phyloP scores from a whole-genome alignment of 768 basidiomycete genomes.

The Lepiota venenata region DNA sequence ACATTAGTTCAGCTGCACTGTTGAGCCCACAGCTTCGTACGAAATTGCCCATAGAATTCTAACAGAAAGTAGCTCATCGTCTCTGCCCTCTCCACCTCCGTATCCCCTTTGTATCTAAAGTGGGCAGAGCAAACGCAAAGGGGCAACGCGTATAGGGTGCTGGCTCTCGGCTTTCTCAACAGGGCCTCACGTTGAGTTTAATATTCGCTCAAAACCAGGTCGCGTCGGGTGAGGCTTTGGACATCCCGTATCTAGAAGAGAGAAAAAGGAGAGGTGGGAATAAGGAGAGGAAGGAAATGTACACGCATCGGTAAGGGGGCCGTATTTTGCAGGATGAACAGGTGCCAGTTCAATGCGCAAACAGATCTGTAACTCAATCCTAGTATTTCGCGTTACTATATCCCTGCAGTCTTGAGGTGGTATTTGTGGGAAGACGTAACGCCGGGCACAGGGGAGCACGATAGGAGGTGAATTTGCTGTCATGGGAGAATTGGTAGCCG shows the following conservation, averaged over 20 bases:
- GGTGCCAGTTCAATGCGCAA: background rate
- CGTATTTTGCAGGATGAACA: background rate
- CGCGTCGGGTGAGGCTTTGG: background rate
- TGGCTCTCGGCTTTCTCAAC: no score
- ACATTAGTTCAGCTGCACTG: no score
- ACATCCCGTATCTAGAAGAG: background rate
- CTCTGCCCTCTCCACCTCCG: slow-evolving; percentile 6
- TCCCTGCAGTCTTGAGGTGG: no score
- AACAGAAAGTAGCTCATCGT: background rate
- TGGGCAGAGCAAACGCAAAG: no score
- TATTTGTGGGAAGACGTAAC: background rate
- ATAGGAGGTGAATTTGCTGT: no score
- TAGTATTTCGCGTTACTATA: background rate
- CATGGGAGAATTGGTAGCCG: background rate
- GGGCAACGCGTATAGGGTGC: no score
- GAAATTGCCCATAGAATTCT: slow-evolving; percentile 3
- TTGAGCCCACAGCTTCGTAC: no score
- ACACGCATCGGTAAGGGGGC: background rate
- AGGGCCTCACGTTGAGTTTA: background rate
- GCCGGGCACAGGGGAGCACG: no score
- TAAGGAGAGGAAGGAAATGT: no score
- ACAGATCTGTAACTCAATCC: background rate
- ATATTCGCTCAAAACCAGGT: slow-evolving; percentile 3
- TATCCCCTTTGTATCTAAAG: slow-evolving; percentile 1
- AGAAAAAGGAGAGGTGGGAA: no score